Evolutionary conservation across 2,329 filamentous ascomycete species (phyloP).

Genomic region (Alternaria gaisen): DNA sequence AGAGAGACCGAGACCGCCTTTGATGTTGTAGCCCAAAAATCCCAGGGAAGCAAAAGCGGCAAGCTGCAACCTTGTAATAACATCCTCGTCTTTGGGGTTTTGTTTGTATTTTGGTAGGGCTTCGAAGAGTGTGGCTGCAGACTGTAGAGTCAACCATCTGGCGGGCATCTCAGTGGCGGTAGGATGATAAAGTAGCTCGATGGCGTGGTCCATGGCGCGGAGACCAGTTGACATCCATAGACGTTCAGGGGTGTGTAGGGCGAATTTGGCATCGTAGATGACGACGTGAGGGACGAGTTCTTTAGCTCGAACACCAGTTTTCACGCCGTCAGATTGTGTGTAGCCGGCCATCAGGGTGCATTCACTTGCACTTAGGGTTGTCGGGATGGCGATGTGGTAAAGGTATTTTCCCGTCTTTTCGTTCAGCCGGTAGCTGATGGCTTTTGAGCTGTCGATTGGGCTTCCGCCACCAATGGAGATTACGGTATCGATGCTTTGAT

Average conservation of each 20-base stretch:
- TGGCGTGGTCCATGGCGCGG: slow-evolving; percentile 64
- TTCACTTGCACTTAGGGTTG: slow-evolving; percentile 61
- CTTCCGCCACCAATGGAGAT: slow-evolving; percentile 64
- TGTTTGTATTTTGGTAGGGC: slow-evolving; percentile 59
- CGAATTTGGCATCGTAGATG: slow-evolving; percentile 64
- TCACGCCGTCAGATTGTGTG: slow-evolving; percentile 59
- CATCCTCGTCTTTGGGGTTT: slow-evolving; percentile 57
- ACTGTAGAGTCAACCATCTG: slow-evolving; percentile 56
- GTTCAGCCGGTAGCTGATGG: slow-evolving; percentile 48
- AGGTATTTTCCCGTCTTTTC: slow-evolving; percentile 47
- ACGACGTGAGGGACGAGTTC: slow-evolving; percentile 58
- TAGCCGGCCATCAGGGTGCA: slow-evolving; percentile 63
- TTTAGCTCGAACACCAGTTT: slow-evolving; percentile 57
- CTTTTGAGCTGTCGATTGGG: slow-evolving; percentile 61
- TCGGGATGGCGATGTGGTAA: slow-evolving; percentile 52
- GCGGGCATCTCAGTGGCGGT: slow-evolving; percentile 61
- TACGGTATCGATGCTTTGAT: slow-evolving; percentile 62
- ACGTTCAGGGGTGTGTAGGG: slow-evolving; percentile 59
- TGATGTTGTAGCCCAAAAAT: slow-evolving; percentile 61
- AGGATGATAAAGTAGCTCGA: slow-evolving; percentile 64
- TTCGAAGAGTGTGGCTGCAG: slow-evolving; percentile 59
- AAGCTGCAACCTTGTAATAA: slow-evolving; percentile 62
- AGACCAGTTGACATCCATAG: slow-evolving; percentile 63
- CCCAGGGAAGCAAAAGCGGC: slow-evolving; percentile 62
- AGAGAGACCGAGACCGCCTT: slow-evolving; percentile 60